Percentiles rank a stretch among this genome's conserved stretches.
Evolutionary conservation across 2,329 filamentous ascomycete species (phyloP).

Genomic region (Dactylellina sp.): DNA sequence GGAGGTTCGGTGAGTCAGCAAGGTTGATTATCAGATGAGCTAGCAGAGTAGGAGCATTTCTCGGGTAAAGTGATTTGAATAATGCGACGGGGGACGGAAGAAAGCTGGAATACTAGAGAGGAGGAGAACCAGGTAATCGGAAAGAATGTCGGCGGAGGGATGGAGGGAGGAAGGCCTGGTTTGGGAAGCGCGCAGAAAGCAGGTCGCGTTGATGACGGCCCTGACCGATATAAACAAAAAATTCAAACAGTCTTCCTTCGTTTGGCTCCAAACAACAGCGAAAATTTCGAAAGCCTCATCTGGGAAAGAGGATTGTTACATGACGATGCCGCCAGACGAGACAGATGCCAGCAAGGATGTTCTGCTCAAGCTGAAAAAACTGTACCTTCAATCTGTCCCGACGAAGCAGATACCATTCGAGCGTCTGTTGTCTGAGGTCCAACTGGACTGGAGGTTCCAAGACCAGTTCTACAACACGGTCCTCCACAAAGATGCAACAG

Average conservation of each 20-base stretch:
- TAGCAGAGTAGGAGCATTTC: slow-evolving; percentile 3
- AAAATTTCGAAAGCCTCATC: background rate
- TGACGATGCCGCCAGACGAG: background rate
- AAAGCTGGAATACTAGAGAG: background rate
- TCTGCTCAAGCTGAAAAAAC: slow-evolving; percentile 19
- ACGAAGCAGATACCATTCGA: slow-evolving; percentile 43
- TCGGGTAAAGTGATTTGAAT: slow-evolving; percentile 7
- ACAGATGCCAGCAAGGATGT: background rate
- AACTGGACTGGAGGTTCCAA: slow-evolving; percentile 35
- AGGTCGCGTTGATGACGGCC: slow-evolving; percentile 35
- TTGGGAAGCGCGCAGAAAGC: slow-evolving; percentile 13
- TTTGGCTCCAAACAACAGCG: background rate
- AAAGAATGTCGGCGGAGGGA: background rate
- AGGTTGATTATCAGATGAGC: background rate
- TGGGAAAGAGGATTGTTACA: background rate
- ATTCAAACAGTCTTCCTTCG: slow-evolving; percentile 10
- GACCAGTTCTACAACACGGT: slow-evolving; percentile 51
- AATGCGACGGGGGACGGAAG: slow-evolving; percentile 11
- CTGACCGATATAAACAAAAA: slow-evolving; percentile 46
- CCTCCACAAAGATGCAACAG: slow-evolving; percentile 54
- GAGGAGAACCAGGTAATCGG: background rate
- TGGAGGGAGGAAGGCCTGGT: slow-evolving; percentile 26
- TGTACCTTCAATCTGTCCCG: slow-evolving; percentile 50
- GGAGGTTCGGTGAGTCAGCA: slow-evolving; percentile 17
- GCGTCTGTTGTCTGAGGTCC: slow-evolving; percentile 22